Percentiles rank a stretch among this genome's conserved stretches.
phyloP scores from a whole-genome alignment of 176 grass and related monocot species.

The Phoenix roebelenii region DNA sequence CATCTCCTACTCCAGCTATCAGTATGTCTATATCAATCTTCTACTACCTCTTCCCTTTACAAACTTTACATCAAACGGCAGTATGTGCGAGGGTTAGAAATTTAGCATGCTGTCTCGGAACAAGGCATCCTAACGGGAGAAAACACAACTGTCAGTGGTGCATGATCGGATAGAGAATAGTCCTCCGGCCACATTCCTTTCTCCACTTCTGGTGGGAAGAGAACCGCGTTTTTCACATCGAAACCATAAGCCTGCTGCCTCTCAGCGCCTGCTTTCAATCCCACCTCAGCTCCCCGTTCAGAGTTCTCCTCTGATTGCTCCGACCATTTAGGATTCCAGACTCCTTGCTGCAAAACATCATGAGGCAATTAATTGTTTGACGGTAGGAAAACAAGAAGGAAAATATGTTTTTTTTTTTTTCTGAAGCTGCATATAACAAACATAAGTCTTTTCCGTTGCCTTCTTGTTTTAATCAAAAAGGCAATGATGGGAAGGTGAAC shows the following conservation, averaged over 20 bases:
- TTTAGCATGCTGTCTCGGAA: neutral
- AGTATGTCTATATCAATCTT: too few relatives aligned
- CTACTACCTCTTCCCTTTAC: too few relatives aligned
- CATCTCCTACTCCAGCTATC: too few relatives aligned
- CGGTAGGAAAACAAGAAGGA: too few relatives aligned
- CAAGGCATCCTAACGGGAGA: constrained; percentile 2
- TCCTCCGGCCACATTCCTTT: constrained; percentile 47
- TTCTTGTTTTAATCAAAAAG: too few relatives aligned
- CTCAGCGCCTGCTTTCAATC: neutral
- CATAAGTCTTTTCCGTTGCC: too few relatives aligned
- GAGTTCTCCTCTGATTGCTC: constrained; percentile 24
- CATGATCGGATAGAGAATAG: neutral
- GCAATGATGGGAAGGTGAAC: too few relatives aligned
- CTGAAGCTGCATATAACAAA: too few relatives aligned
- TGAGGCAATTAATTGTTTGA: constrained; percentile 2
- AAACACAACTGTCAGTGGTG: constrained; percentile 1
- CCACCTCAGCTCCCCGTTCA: constrained; percentile 15
- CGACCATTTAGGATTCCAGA: constrained; percentile 47
- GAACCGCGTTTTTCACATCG: constrained; percentile 71
- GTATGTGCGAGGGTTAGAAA: too few relatives aligned
- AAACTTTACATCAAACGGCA: too few relatives aligned
- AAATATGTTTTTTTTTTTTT: too few relatives aligned
- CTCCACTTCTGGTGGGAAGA: constrained; percentile 80
- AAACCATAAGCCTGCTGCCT: constrained; percentile 52
- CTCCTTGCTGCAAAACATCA: constrained; percentile 30